A percentile compares a stretch with the other conserved stretches of the same genome.
Evolutionary conservation across 2,329 filamentous ascomycete species (phyloP).

Genomic region (Aspergillus hortae): DNA sequence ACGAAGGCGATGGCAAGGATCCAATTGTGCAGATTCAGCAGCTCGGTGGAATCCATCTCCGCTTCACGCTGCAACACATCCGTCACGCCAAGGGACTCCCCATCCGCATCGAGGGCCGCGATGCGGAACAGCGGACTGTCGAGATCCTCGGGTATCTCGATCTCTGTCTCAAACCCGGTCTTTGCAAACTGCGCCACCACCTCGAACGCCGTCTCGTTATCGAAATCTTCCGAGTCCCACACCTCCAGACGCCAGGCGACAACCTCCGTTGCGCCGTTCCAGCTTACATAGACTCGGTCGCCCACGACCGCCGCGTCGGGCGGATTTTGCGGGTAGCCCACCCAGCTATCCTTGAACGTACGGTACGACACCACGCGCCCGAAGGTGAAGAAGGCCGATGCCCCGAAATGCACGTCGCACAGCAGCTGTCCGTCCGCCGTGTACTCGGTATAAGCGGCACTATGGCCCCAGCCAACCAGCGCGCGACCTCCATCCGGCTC

Average conservation of each 20-base stretch:
- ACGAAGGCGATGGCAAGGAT: constrained; percentile 11
- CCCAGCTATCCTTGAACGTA: constrained; percentile 54
- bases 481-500: constrained; percentile 39
- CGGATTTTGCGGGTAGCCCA: constrained; percentile 43
- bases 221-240: constrained; percentile 11
- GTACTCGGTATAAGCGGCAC: constrained; percentile 50
- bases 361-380: constrained; percentile 51
- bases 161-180: constrained; percentile 30
- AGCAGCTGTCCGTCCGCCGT: constrained; percentile 47
- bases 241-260: constrained; percentile 26
- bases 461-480: constrained; percentile 50
- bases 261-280: constrained; percentile 47
- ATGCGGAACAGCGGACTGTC: constrained; percentile 14
- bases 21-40: constrained; percentile 14
- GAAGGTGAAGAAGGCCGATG: constrained; percentile 30
- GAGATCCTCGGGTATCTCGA: constrained; percentile 17
- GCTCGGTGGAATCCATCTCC: neutral
- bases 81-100: constrained; percentile 15
- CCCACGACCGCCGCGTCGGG: constrained; percentile 23
- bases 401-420: constrained; percentile 51
- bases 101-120: constrained; percentile 17
- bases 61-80: constrained; percentile 11
- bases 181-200: constrained; percentile 18
- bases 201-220: constrained; percentile 11
- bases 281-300: constrained; percentile 38